Base-by-base conservation (phyloP, 2,329 filamentous ascomycete genomes). In the Aureobasidium zeae region DNA sequence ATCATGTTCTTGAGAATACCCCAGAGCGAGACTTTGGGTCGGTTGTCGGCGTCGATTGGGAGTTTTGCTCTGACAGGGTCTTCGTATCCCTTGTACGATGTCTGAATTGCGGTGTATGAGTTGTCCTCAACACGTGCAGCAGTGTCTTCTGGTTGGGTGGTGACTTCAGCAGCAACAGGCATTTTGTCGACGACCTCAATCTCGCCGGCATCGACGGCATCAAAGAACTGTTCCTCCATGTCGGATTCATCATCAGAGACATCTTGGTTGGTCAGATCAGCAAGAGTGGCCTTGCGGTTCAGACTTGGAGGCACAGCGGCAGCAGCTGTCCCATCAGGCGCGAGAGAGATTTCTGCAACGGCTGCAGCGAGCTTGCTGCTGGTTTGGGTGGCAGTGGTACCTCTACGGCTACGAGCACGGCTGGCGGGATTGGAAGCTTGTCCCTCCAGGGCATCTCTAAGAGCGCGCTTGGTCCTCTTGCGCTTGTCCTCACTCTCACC, bases 1-100 rank as follows among this genome's bases (percentile, higher is more conserved):
- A 98, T 94, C 91, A 98, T 96, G 16, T 89, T 96, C 68, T 96
- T 98, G 51, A 98, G 69, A 54, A 98, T 95, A 52, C 83, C 83
- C 91, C 91, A 98, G 31, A 98, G 78, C 21, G 84, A 91, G 49
- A 96, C 86, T 69, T 89, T 95, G 0, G 91, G 91, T 55, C 91
- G 72, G 58, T 98, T 78, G 60, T 98, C 91, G 22, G 81, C 82
- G 56, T 96, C 89, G 72, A 96, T 78, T 64, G 87, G 89, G 29
- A 96, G 72, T 53, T 73, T 80, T 50, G 76, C 75, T 37, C 91
- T 75, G 28, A 93, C 72, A 9, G 86, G 85, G 55, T 93, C 86
- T 61, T 98, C 91, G 56, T 98, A 98, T 4, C 91, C 91, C 50
- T 73, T 78, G 68, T 87, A 96, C 0, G 85, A 86, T 30, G 76